phyloP scores from a whole-genome alignment of 2,329 filamentous ascomycete species.

The Aureobasidium melanogenum region DNA sequence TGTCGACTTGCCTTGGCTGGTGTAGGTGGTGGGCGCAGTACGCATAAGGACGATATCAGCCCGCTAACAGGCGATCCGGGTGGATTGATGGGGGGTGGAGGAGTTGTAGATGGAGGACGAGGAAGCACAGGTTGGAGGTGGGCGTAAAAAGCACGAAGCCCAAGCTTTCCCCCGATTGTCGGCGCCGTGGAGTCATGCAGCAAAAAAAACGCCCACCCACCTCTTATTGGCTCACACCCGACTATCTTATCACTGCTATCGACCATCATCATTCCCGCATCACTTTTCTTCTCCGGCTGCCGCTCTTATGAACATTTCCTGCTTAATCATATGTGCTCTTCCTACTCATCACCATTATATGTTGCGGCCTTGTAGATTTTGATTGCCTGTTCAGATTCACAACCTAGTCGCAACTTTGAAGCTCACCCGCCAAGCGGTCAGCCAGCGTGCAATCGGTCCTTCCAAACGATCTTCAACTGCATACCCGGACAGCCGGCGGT shows the following conservation, averaged over 20 bases:
- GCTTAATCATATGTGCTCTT: neutral
- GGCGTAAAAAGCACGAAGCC: neutral
- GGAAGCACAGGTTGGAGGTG: neutral
- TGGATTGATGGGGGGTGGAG: conserved; percentile 3
- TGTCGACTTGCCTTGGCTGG: conserved; percentile 39
- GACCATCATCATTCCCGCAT: neutral
- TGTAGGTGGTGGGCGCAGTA: conserved; percentile 43
- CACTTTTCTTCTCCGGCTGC: neutral
- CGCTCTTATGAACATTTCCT: neutral
- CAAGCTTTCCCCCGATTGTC: neutral
- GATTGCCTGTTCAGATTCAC: too few relatives aligned
- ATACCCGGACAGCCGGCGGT: neutral
- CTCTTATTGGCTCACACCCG: neutral
- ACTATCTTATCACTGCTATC: neutral
- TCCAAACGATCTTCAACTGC: neutral
- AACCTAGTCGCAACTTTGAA: neutral
- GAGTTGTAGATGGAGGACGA: neutral
- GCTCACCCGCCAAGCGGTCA: neutral
- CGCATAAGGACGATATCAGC: conserved; percentile 29
- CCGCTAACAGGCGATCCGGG: conserved; percentile 11
- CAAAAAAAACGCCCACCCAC: neutral
- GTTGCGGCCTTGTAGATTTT: neutral
- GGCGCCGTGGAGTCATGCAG: neutral
- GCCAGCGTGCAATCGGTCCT: conserved; percentile 1
- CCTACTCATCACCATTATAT: neutral